A percentile compares a stretch with the other conserved stretches of the same genome.
These are phyloP conservation scores for Setaria viridis DNA, from an alignment of 202 grass and related monocot species.

Conservation along the genomic window DNA sequence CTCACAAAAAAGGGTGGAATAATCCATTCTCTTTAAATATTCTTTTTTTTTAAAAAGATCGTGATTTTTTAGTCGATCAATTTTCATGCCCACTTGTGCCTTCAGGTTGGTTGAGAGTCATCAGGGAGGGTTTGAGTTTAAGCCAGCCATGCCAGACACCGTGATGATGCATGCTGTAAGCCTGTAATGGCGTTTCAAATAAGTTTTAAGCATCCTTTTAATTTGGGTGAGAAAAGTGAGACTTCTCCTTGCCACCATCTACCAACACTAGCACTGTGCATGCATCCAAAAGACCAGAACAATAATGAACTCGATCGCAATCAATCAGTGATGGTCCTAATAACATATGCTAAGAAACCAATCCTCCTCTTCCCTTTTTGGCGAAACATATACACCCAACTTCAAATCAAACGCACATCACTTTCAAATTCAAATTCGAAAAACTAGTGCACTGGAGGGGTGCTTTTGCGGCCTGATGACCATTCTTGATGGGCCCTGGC, in stretches of 20 bases:
- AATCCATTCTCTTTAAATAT: neutral
- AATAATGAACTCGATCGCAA: neutral
- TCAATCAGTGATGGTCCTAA: neutral
- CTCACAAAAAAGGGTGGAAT: neutral
- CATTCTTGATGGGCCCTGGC: neutral
- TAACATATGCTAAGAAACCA: neutral
- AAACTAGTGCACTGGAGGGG: neutral
- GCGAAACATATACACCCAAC: neutral
- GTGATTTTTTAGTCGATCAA: neutral
- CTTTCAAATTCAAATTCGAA: constrained; percentile 20
- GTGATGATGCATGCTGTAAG: neutral
- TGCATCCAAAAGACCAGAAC: neutral
- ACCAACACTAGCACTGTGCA: neutral
- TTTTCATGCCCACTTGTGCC: neutral
- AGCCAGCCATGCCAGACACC: neutral
- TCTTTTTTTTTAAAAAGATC: neutral
- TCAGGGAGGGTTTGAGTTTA: neutral
- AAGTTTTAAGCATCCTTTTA: constrained; percentile 5
- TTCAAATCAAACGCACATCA: neutral
- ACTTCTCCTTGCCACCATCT: neutral
- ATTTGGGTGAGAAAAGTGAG: neutral
- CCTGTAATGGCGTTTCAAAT: constrained; percentile 11
- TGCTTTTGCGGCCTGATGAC: neutral
- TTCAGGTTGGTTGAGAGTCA: neutral
- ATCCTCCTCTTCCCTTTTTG: too few relatives aligned